phyloP scores from a whole-genome alignment of 2,329 filamentous ascomycete species.

The Bisporella sp. region DNA sequence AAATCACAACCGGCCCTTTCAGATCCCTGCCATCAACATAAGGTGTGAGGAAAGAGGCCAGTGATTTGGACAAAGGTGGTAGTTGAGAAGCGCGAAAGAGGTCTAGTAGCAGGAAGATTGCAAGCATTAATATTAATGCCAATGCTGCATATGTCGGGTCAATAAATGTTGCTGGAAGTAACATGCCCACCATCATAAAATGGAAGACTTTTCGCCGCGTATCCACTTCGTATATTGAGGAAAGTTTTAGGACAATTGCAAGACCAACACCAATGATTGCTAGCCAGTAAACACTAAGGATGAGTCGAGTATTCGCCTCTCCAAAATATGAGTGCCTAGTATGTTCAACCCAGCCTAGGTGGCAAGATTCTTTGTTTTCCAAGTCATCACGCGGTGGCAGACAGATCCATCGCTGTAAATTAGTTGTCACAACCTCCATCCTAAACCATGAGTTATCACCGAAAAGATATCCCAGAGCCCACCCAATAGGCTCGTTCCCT shows the following conservation, averaged over 20 bases:
- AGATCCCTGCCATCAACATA: constrained; percentile 94
- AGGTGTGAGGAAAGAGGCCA: constrained; percentile 81
- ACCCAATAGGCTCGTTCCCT: constrained; percentile 77
- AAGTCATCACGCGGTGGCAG: constrained; percentile 47
- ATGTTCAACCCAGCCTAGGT: constrained; percentile 55
- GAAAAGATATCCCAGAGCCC: constrained; percentile 85
- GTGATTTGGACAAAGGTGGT: constrained; percentile 77
- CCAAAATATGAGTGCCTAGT: constrained; percentile 61
- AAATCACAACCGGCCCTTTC: constrained; percentile 88
- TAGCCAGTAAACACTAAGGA: constrained; percentile 69
- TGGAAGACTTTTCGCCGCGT: constrained; percentile 96
- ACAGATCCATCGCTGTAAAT: constrained; percentile 68
- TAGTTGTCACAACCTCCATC: constrained; percentile 60
- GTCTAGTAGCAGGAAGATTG: constrained; percentile 82
- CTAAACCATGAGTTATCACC: constrained; percentile 70
- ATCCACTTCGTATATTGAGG: constrained; percentile 79
- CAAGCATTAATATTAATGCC: constrained; percentile 71
- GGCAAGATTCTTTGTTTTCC: constrained; percentile 33
- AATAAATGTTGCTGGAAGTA: constrained; percentile 77
- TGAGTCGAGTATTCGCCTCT: constrained; percentile 72
- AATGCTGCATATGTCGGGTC: constrained; percentile 80
- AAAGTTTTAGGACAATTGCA: constrained; percentile 66
- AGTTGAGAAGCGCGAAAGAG: constrained; percentile 85
- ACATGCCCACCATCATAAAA: constrained; percentile 96
- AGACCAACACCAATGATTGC: constrained; percentile 65